Evolutionary conservation across 1,284 basidiomycete genomes (phyloP).

Genomic region (Tilletia setariae): DNA sequence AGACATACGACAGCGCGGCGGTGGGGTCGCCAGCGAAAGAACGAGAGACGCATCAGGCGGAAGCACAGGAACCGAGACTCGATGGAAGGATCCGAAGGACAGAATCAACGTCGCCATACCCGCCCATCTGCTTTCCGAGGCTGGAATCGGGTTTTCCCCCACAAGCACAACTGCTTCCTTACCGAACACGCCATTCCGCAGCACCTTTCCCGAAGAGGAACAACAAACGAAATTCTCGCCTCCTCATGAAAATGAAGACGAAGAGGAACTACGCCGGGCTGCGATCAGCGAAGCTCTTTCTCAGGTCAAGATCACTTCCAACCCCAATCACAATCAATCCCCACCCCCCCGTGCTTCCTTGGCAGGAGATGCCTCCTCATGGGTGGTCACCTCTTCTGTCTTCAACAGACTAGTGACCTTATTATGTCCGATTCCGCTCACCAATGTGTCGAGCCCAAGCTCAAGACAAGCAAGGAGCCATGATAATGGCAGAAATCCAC

Average conservation of each 20-base stretch:
- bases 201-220: not conserved
- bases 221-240: not conserved
- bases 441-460: not conserved
- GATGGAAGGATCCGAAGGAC: conserved; percentile 7
- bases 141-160: not conserved
- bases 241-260: not conserved
- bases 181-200: not conserved
- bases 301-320: not conserved
- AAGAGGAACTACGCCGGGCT: not conserved
- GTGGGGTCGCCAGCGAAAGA: not conserved
- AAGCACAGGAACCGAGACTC: not conserved
- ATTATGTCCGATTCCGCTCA: conserved; percentile 21
- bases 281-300: not conserved
- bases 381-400: conserved; percentile 50
- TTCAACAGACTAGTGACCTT: conserved; percentile 43
- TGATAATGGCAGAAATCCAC: not conserved
- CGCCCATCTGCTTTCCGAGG: not conserved
- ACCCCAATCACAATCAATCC: no score
- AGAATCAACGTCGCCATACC: not conserved
- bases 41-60: not conserved
- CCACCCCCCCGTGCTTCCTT: no score
- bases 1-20: conserved; percentile 3
- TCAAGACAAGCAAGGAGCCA: not conserved
- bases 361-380: conserved; percentile 17
- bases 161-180: not conserved